A percentile compares a stretch with the other conserved stretches of the same genome.
These are phyloP conservation scores for Sporothrix brunneoviolacea DNA, from an alignment of 2,329 filamentous ascomycete species.

Conservation along the genomic window DNA sequence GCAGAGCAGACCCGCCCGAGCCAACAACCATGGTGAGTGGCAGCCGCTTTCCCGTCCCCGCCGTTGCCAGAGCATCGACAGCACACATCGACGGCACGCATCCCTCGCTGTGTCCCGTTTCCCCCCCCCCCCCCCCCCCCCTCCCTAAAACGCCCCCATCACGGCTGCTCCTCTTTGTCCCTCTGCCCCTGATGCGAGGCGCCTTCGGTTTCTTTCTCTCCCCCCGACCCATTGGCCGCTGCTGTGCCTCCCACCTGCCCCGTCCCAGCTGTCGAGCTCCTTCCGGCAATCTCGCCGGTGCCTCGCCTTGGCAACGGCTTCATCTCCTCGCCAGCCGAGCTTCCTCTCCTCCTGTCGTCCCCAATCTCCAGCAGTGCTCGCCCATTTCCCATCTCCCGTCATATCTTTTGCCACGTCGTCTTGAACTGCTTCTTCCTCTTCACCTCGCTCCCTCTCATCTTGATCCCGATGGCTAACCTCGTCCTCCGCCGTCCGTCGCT, in stretches of 20 bases:
- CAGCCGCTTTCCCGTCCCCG: neutral
- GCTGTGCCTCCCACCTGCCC: neutral
- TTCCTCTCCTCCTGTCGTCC: no score
- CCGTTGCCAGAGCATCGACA: neutral
- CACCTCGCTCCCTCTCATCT: neutral
- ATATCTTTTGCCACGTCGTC: no score
- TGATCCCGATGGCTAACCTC: conserved; percentile 19
- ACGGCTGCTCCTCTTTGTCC: neutral
- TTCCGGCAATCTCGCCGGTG: no score
- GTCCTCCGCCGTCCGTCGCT: conserved; percentile 30
- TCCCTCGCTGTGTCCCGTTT: no score
- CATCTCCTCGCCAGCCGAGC: no score
- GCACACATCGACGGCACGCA: neutral
- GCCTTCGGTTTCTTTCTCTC: neutral
- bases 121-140: neutral
- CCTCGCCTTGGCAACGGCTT: no score
- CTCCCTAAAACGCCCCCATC: neutral
- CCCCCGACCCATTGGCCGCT: neutral
- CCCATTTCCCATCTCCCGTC: no score
- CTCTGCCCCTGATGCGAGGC: neutral
- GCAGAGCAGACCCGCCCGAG: neutral
- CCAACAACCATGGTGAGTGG: conserved; percentile 7
- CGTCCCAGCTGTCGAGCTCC: no score
- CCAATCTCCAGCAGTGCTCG: no score
- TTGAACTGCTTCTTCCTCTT: neutral